Conservation (phyloP, 805 yeast genomes). For the Myxozyma neglecta region DNA sequence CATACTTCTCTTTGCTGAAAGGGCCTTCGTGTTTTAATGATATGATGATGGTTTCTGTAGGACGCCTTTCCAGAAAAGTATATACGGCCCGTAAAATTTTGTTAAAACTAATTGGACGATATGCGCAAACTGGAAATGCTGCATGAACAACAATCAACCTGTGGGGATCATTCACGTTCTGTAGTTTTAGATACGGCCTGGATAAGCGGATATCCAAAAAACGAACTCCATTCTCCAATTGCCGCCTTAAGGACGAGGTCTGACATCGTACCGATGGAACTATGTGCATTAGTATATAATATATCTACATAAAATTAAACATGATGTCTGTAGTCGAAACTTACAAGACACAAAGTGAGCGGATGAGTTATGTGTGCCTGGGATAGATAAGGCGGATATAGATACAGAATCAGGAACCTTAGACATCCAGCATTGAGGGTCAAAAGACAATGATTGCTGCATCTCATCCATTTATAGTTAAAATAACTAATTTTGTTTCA, state of each 20-base stretch:
- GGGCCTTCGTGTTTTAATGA: constrained; percentile 76
- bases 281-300: not conserved
- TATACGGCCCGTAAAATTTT: constrained; percentile 60
- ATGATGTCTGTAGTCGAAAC: not conserved
- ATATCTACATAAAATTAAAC: not conserved
- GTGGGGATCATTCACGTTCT: constrained; percentile 38
- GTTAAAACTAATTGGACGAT: constrained; percentile 54
- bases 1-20: constrained; percentile 63
- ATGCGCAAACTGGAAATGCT: constrained; percentile 67
- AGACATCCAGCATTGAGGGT: constrained; percentile 50
- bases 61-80: constrained; percentile 53
- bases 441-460: not conserved
- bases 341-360: constrained; percentile 60
- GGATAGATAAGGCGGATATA: constrained; percentile 59
- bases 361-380: constrained; percentile 85
- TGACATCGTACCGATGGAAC: constrained; percentile 79
- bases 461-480: no score
- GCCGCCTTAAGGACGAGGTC: constrained; percentile 57
- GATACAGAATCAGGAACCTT: constrained; percentile 52
- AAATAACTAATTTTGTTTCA: no score
- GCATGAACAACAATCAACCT: constrained; percentile 72
- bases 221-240: constrained; percentile 71
- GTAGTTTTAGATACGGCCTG: constrained; percentile 54
- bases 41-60: constrained; percentile 62
- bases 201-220: constrained; percentile 70